Evolutionary conservation across 257 asterid species (phyloP).

Genomic region (Echites panduratus): DNA sequence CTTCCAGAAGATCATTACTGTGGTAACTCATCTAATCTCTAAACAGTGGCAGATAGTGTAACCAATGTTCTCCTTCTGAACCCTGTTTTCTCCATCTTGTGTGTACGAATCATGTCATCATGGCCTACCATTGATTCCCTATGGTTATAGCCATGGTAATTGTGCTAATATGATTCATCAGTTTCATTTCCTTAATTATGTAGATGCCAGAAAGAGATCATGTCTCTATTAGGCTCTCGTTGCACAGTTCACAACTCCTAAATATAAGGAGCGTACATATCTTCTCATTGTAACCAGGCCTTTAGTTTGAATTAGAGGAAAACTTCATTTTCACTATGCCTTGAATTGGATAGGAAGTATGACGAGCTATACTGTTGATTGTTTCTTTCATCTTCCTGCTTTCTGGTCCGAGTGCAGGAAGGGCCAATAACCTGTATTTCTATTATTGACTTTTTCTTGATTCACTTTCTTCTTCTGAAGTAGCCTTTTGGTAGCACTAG

Average conservation of each 20-base stretch:
- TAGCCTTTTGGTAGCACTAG: not conserved
- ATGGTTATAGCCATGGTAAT: not conserved
- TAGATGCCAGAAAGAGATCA: not conserved
- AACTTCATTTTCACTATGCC: not conserved
- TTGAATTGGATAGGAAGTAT: not conserved
- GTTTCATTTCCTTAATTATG: not conserved
- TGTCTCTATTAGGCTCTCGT: not conserved
- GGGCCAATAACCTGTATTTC: not conserved
- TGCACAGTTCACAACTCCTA: not conserved
- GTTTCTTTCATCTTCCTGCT: not conserved
- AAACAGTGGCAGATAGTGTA: not conserved
- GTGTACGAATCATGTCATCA: no score
- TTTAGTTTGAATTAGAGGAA: not conserved
- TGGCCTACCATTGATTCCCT: no score
- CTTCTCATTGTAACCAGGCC: not conserved
- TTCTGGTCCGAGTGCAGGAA: not conserved
- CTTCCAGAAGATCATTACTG: slow-evolving; percentile 47
- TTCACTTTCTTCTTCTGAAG: not conserved
- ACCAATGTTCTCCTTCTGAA: not conserved
- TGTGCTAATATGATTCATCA: not conserved
- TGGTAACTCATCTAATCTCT: slow-evolving; percentile 35
- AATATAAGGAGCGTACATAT: not conserved
- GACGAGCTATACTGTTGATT: not conserved
- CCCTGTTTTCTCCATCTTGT: no score
- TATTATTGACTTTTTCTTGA: not conserved